These are phyloP conservation scores for Talaromyces sp. DNA, from an alignment of 2,329 filamentous ascomycete species.

Conservation along the genomic window DNA sequence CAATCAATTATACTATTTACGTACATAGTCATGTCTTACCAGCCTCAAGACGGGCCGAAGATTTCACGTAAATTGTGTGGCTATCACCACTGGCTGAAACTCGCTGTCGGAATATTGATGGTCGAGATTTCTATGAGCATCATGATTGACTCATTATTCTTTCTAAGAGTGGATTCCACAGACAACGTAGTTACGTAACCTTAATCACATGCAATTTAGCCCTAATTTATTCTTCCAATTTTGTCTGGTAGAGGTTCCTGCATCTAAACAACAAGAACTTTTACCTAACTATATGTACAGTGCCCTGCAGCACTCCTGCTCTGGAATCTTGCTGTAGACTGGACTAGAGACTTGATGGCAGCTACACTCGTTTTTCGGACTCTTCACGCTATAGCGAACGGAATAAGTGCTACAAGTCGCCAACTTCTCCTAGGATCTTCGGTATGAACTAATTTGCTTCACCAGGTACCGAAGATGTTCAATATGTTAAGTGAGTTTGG, in stretches of 20 bases:
- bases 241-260: neutral
- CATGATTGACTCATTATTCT: neutral
- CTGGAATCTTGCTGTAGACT: neutral
- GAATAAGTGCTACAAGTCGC: no score
- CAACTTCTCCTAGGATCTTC: neutral
- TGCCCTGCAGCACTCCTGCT: neutral
- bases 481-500: neutral
- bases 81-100: neutral
- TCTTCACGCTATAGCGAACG: neutral
- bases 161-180: neutral
- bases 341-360: neutral
- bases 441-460: neutral
- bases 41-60: neutral
- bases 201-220: neutral
- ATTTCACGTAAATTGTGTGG: neutral
- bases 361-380: neutral
- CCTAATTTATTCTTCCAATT: neutral
- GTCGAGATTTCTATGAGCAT: neutral
- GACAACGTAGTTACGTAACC: neutral
- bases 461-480: neutral
- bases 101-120: neutral
- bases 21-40: neutral
- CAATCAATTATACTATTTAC: neutral
- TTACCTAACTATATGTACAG: neutral
- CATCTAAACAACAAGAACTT: neutral